These are phyloP conservation scores for Schwanniomyces yamadae DNA, from an alignment of 805 yeast genomes.

Conservation along the genomic window DNA sequence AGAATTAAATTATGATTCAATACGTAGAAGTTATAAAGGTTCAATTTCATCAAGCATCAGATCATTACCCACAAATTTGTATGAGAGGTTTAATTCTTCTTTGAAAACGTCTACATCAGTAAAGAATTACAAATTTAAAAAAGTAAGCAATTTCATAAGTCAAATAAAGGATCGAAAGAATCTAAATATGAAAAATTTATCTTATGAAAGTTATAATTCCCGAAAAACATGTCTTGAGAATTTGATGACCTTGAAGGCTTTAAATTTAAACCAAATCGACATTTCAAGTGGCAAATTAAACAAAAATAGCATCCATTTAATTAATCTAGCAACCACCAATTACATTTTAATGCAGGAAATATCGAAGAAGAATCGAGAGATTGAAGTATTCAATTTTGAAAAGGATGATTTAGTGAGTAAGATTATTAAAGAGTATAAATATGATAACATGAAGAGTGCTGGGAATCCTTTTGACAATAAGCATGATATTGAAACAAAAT, in stretches of 20 bases:
- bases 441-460: no score
- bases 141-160: no score
- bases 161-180: no score
- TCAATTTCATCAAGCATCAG: neutral
- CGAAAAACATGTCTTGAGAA: no score
- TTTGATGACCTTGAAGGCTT: neutral
- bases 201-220: no score
- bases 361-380: constrained; percentile 13
- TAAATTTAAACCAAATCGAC: constrained; percentile 2
- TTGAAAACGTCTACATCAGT: no score
- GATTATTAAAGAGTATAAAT: neutral
- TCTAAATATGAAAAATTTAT: no score
- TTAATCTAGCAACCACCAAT: constrained; percentile 13
- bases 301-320: constrained; percentile 6
- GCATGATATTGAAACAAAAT: no score
- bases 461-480: no score
- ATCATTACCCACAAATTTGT: no score
- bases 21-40: neutral
- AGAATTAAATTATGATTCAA: neutral
- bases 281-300: constrained; percentile 5
- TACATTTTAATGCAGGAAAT: constrained; percentile 12
- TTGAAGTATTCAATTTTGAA: constrained; percentile 13
- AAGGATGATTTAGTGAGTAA: constrained; percentile 4
- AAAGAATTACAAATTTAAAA: no score
- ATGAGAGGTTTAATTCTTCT: no score